Percentiles rank a stretch among this genome's conserved stretches.
These are phyloP conservation scores for Plectosphaerella sp. DNA, from an alignment of 2,329 filamentous ascomycete species.

Conservation along the genomic window DNA sequence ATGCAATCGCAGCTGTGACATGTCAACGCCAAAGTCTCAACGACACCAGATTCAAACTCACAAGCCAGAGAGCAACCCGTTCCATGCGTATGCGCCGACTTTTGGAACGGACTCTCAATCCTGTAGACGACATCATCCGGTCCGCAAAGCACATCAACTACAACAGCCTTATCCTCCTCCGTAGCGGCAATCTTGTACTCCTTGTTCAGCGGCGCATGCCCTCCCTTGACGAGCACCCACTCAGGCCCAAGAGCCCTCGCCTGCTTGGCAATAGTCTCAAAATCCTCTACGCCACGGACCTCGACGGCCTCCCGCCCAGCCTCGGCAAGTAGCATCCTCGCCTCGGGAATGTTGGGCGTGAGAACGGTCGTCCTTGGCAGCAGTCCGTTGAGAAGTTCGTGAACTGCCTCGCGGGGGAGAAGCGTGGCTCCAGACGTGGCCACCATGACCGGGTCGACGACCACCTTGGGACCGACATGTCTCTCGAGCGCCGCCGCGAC, in stretches of 20 bases:
- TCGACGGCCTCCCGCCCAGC: constrained; percentile 32
- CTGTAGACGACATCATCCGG: constrained; percentile 47
- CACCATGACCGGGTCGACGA: constrained; percentile 85
- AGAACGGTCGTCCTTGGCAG: constrained; percentile 64
- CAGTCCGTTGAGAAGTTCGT: constrained; percentile 53
- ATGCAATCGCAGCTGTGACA: constrained; percentile 65
- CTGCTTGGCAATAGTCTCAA: constrained; percentile 63
- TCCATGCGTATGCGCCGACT: constrained; percentile 81
- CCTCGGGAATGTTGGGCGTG: constrained; percentile 77
- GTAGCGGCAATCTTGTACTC: constrained; percentile 54
- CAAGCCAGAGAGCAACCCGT: constrained; percentile 93
- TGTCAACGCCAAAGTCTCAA: background rate
- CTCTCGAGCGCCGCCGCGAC: constrained; percentile 60
- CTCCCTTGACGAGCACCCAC: constrained; percentile 85
- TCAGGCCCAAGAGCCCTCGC: constrained; percentile 67
- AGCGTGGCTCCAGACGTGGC: constrained; percentile 73
- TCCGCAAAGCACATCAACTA: constrained; percentile 76
- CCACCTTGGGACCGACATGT: constrained; percentile 52
- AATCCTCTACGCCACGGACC: constrained; percentile 55
- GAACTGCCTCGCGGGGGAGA: constrained; percentile 60
- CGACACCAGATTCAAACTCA: constrained; percentile 33
- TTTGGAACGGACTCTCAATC: constrained; percentile 67
- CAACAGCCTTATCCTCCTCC: constrained; percentile 56
- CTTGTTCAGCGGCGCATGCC: constrained; percentile 73
- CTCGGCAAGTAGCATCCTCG: constrained; percentile 57